Base-by-base conservation (phyloP, 148 eudicot genomes). In the Rhododendron mucronatum region DNA sequence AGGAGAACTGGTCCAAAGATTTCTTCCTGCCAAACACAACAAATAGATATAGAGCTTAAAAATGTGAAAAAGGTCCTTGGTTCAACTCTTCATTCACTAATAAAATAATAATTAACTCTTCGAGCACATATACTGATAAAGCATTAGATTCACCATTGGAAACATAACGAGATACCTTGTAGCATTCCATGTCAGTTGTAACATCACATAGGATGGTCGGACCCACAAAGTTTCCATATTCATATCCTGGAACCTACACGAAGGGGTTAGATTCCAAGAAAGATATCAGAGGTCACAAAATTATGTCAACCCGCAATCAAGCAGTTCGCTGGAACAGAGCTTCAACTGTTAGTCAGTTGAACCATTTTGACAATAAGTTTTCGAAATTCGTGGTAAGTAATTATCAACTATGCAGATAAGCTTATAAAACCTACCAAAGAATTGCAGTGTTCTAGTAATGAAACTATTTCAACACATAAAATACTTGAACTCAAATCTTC, bases 181-280 rank as follows among this genome's bases (percentile, higher is more conserved):
- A 91, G 80, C 91, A 90, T 57, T 85, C 90, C 91, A 90, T 90
- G 87, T 79, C 78, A 48, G 89, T 44, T 80, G 90, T 88, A 78
- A 91, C 81, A 80, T 87, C 91, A 87, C 88, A 88, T 82, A 91
- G 83, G 76, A 91, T 90, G n/a, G 91, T 91, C 47, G 93, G 93
- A 82, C 93, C 93, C 48, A 91, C 77, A 84, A 91, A 91, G 78
- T 89, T 88, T 77, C 93, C 93, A 18, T 67, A 45, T 80, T 87
- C 89, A 57, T 88, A 91, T 41, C 85, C 80, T 20, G 93, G 90
- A 85, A 91, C 91, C 93, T 91, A 76, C 44, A 76, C 7, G 59
- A 30, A 48, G 78, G 21, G 80, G 53, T 57, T n/a, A 41, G 44
- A 41, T 44, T 85, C 28, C 57, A 9, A 47, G 63, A 74, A 48